phyloP scores from a whole-genome alignment of 73 alveolate genomes.

The Paramecium caudatum region DNA sequence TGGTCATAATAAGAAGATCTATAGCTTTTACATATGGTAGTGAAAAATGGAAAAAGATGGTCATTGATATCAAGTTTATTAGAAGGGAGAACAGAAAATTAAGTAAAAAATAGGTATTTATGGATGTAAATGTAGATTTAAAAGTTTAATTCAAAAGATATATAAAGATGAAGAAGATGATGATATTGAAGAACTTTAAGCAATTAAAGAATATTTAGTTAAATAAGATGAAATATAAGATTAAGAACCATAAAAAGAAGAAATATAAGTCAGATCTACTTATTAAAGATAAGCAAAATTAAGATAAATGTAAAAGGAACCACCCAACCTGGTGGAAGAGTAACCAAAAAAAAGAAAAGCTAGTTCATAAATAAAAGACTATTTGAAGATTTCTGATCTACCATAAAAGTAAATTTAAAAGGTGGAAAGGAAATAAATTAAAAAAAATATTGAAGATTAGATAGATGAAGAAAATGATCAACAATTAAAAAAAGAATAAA shows the following conservation, averaged over 20 bases:
- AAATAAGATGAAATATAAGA: background rate
- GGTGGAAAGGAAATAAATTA: too few relatives aligned
- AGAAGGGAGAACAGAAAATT: slow-evolving; percentile 92
- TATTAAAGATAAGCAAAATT: background rate
- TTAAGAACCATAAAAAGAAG: slow-evolving; percentile 34
- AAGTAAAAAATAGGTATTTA: slow-evolving; percentile 88
- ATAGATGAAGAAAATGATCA: too few relatives aligned
- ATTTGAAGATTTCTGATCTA: too few relatives aligned
- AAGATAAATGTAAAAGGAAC: background rate
- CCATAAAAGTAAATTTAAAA: too few relatives aligned
- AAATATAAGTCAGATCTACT: background rate
- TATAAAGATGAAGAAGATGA: slow-evolving; percentile 68
- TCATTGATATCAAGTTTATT: slow-evolving; percentile 85
- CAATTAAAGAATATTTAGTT: slow-evolving; percentile 30
- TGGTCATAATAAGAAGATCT: slow-evolving; percentile 92
- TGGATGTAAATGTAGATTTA: slow-evolving; percentile 1
- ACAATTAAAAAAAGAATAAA: too few relatives aligned
- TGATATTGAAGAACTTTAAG: slow-evolving; percentile 64
- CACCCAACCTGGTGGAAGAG: background rate
- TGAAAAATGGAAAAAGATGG: slow-evolving; percentile 93
- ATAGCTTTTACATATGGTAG: slow-evolving; percentile 82
- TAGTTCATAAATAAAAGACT: too few relatives aligned
- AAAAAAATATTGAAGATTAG: too few relatives aligned
- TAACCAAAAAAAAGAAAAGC: background rate
- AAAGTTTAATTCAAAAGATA: slow-evolving; percentile 46